Conservation (phyloP, 495 filamentous ascomycete genomes). For the Glonium stellatum region DNA sequence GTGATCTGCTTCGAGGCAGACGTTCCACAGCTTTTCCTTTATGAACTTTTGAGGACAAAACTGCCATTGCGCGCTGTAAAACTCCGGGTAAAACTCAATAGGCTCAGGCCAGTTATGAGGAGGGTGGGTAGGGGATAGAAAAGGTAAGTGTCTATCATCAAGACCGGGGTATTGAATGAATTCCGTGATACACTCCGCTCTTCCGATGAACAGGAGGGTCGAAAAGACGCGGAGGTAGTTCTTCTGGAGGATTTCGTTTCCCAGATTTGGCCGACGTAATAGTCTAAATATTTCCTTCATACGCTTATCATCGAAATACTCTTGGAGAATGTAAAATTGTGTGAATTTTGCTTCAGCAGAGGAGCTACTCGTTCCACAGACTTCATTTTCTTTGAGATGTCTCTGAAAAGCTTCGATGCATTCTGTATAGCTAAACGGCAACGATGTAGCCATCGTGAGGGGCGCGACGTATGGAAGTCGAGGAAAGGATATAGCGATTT, state of each 20-base stretch:
- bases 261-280: not conserved
- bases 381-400: too few species aligned
- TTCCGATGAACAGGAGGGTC: constrained; percentile 28
- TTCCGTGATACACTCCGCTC: constrained; percentile 21
- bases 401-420: too few species aligned
- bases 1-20: constrained; percentile 6
- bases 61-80: constrained; percentile 34
- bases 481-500: too few species aligned
- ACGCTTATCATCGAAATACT: too few species aligned
- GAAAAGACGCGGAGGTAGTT: constrained; percentile 28
- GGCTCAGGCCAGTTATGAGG: constrained; percentile 10
- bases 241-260: not conserved
- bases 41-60: constrained; percentile 30
- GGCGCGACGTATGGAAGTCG: too few species aligned
- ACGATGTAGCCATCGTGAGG: too few species aligned
- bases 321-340: too few species aligned
- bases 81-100: constrained; percentile 24
- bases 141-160: constrained; percentile 13
- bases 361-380: too few species aligned
- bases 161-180: constrained; percentile 25
- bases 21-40: not conserved
- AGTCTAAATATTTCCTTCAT: too few species aligned
- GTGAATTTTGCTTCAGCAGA: too few species aligned
- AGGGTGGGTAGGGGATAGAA: constrained; percentile 26
- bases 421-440: too few species aligned